Conservation (phyloP, 2,329 filamentous ascomycete genomes). For the Aspergillus aculeatus region DNA sequence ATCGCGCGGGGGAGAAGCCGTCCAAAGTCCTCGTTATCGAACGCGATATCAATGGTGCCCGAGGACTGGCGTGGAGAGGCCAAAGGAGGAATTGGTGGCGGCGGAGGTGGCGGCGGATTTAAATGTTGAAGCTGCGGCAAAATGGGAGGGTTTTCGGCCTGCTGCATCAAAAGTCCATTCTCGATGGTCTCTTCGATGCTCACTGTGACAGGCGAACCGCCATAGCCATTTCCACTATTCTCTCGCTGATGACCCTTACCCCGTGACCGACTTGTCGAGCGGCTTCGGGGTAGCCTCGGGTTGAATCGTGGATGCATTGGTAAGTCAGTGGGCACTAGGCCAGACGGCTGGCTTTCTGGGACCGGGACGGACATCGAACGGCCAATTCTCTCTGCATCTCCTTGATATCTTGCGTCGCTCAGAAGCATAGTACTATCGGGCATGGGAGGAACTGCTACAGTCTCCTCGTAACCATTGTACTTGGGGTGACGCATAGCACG, state of each 20-base stretch:
- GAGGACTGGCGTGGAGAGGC: slow-evolving; percentile 37
- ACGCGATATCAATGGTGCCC: slow-evolving; percentile 41
- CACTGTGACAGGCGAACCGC: slow-evolving; percentile 42
- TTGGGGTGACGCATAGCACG: slow-evolving; percentile 83
- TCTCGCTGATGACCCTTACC: slow-evolving; percentile 32
- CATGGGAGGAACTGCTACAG: slow-evolving; percentile 54
- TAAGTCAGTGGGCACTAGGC: slow-evolving; percentile 31
- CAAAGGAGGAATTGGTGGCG: slow-evolving; percentile 36
- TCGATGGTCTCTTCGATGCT: slow-evolving; percentile 57
- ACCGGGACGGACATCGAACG: slow-evolving; percentile 43
- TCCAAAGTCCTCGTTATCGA: slow-evolving; percentile 41
- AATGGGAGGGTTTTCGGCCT: slow-evolving; percentile 45
- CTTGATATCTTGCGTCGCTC: slow-evolving; percentile 37
- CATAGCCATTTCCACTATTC: slow-evolving; percentile 27
- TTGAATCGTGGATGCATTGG: slow-evolving; percentile 44
- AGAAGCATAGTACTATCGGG: slow-evolving; percentile 50
- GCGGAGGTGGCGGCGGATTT: slow-evolving; percentile 54
- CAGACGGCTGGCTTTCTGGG: slow-evolving; percentile 26
- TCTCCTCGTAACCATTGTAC: slow-evolving; percentile 52
- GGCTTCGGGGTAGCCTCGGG: slow-evolving; percentile 39
- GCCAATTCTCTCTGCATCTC: slow-evolving; percentile 36
- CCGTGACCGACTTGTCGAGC: slow-evolving; percentile 41
- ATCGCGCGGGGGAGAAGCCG: slow-evolving; percentile 36
- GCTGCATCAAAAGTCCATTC: slow-evolving; percentile 27
- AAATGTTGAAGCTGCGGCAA: slow-evolving; percentile 64